phyloP scores from a whole-genome alignment of 2,329 filamentous ascomycete species.

The Sporothrix pallida region DNA sequence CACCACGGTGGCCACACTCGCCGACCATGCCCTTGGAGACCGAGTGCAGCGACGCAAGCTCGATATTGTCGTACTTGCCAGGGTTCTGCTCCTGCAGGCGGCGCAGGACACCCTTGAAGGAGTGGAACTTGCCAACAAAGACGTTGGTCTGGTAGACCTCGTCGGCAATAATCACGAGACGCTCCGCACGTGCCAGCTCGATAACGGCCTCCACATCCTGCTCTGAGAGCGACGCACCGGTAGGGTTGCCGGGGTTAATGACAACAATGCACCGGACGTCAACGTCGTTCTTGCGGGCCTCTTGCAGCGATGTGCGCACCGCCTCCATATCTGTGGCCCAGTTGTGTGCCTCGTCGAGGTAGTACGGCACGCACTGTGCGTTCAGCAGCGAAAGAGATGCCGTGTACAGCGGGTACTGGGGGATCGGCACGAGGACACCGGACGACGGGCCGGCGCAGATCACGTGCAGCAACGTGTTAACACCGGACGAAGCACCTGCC shows the following conservation, averaged over 20 bases:
- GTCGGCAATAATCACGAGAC: conserved; percentile 88
- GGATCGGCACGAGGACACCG: conserved; percentile 91
- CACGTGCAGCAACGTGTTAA: conserved; percentile 89
- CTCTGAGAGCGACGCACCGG: conserved; percentile 81
- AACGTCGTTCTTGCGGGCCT: conserved; percentile 76
- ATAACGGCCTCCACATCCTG: conserved; percentile 84
- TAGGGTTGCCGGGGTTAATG: conserved; percentile 98
- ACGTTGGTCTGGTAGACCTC: conserved; percentile 99
- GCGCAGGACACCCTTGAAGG: conserved; percentile 89
- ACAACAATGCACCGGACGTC: conserved; percentile 93
- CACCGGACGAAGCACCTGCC: conserved; percentile 88
- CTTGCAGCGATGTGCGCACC: conserved; percentile 74
- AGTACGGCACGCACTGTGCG: conserved; percentile 88
- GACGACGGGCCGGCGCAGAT: conserved; percentile 79
- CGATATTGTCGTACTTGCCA: conserved; percentile 80
- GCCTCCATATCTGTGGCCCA: conserved; percentile 89
- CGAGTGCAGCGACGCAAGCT: conserved; percentile 90
- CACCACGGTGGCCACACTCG: conserved; percentile 96
- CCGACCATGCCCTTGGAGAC: conserved; percentile 98
- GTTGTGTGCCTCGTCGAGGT: conserved; percentile 81
- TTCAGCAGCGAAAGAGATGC: conserved; percentile 86
- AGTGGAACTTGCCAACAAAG: conserved; percentile 91
- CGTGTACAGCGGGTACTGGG: conserved; percentile 97
- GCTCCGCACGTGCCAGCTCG: conserved; percentile 82
- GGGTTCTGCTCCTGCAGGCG: conserved; percentile 76